Evolutionary conservation across 73 alveolate genomes (phyloP), one percentile per base, ranked within the genome.

Genomic region (Diophrys appendiculata): DNA sequence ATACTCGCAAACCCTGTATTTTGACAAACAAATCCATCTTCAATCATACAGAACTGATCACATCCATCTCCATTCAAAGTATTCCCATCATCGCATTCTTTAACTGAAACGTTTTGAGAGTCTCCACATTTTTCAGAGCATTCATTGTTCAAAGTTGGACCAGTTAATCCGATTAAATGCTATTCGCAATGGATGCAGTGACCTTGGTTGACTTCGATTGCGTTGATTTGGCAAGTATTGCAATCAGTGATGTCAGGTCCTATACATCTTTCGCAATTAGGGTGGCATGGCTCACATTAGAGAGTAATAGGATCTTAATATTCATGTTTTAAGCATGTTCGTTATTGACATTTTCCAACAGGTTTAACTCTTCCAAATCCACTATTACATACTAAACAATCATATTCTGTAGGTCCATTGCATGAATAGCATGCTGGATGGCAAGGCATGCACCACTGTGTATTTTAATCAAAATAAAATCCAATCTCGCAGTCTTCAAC

Each of bases 91-190:
- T 60, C 72, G 5, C 72, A 60, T 34, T 34, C 78, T 11, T 30
- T 32, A 1, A 24, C 31, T 31, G 14, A 31, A 2, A 33, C 24
- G 1, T 34, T 70, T 11, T 31, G 2, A 31, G 25, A 1, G 31
- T 70, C 78, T 34, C 78, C 78, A 33, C 78, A 70, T 70, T 1
- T 34, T 60, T 60, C 72, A 23, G 13, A 11, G 28, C 72, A 60
- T 14, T 23, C 28, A 43, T 43, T 43, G 18, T 43, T 18, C 5
- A 11, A 43, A 11, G 60, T 11, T 43, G 60, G 60, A 11, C 60
- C 60, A 11, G 18, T 43, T 43, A 43, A 18, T 43, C 60, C 60
- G 5, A 11, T 11, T 43, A 11, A 11, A 43, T 43, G 18, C n/a
- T 43, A 5, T 43, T 5, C 5, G 18, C 60, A 43, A 11, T 11